phyloP scores from a whole-genome alignment of 352 stramenopile species.

The Phytopythium montanum region DNA sequence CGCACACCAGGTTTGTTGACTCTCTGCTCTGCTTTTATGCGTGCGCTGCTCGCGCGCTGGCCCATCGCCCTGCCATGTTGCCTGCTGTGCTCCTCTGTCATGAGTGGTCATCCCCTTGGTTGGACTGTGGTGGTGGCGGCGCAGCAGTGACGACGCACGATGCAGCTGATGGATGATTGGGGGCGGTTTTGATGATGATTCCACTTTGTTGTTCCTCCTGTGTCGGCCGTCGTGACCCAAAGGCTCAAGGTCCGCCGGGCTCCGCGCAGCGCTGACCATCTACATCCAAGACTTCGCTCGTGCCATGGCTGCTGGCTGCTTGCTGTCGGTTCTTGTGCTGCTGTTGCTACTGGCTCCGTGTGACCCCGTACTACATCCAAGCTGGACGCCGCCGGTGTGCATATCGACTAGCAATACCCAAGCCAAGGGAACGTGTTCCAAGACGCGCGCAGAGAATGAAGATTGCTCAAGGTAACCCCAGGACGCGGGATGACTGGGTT shows the following conservation, averaged over 20 bases:
- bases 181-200: slow-evolving; percentile 36
- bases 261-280: slow-evolving; percentile 27
- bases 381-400: neutral
- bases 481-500: neutral
- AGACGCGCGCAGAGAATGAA: neutral
- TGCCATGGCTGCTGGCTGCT: slow-evolving; percentile 5
- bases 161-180: slow-evolving; percentile 22
- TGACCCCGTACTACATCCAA: neutral
- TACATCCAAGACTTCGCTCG: neutral
- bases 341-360: neutral
- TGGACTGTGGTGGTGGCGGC: slow-evolving; percentile 8
- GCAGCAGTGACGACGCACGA: neutral
- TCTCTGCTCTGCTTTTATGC: slow-evolving; percentile 38
- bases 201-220: slow-evolving; percentile 27
- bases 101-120: slow-evolving; percentile 2
- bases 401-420: neutral
- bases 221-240: slow-evolving; percentile 20
- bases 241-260: slow-evolving; percentile 65
- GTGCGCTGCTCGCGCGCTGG: slow-evolving; percentile 15
- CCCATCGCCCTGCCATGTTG: neutral
- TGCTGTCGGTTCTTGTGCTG: slow-evolving; percentile 7
- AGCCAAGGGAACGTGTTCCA: neutral
- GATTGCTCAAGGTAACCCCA: neutral
- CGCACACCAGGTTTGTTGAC: slow-evolving; percentile 63
- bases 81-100: slow-evolving; percentile 5